A percentile compares a stretch with the other conserved stretches of the same genome.
Conservation (phyloP, 202 grass and related monocot genomes). For the Zoysia matrella region DNA sequence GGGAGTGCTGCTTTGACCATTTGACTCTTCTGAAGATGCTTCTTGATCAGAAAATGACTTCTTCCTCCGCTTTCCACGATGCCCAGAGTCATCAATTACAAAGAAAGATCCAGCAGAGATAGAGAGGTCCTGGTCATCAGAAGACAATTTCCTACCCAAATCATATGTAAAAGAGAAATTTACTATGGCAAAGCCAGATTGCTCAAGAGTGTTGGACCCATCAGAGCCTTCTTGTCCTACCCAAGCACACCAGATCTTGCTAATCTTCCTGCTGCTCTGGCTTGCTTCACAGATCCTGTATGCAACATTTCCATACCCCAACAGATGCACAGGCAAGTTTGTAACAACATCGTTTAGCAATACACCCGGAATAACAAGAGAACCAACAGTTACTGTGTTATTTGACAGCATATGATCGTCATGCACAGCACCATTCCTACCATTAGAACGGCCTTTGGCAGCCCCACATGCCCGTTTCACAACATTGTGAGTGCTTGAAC, state of each 20-base stretch:
- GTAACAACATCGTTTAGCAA: slow-evolving; percentile 73
- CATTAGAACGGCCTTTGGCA: slow-evolving; percentile 31
- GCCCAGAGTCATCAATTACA: slow-evolving; percentile 76
- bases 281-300: slow-evolving; percentile 70
- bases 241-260: slow-evolving; percentile 96
- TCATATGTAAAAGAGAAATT: slow-evolving; percentile 88
- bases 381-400: slow-evolving; percentile 27
- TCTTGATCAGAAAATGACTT: slow-evolving; percentile 98
- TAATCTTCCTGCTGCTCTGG: slow-evolving; percentile 59
- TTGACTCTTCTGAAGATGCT: slow-evolving; percentile 69
- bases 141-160: slow-evolving; percentile 83
- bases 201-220: slow-evolving; percentile 30
- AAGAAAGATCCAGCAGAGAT: slow-evolving; percentile 84
- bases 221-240: slow-evolving; percentile 59
- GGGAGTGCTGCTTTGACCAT: slow-evolving; percentile 46
- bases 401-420: slow-evolving; percentile 26
- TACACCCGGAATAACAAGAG: slow-evolving; percentile 75
- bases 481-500: slow-evolving; percentile 46
- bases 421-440: slow-evolving; percentile 32
- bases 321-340: slow-evolving; percentile 61
- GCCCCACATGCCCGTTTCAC: slow-evolving; percentile 16
- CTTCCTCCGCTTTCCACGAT: slow-evolving; percentile 71
- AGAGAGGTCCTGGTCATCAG: slow-evolving; percentile 63
- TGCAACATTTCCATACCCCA: slow-evolving; percentile 80
- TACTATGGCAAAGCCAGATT: slow-evolving; percentile 79